Evolutionary conservation across 148 eudicot genomes (phyloP).

Genomic region (Cornus suecica): DNA sequence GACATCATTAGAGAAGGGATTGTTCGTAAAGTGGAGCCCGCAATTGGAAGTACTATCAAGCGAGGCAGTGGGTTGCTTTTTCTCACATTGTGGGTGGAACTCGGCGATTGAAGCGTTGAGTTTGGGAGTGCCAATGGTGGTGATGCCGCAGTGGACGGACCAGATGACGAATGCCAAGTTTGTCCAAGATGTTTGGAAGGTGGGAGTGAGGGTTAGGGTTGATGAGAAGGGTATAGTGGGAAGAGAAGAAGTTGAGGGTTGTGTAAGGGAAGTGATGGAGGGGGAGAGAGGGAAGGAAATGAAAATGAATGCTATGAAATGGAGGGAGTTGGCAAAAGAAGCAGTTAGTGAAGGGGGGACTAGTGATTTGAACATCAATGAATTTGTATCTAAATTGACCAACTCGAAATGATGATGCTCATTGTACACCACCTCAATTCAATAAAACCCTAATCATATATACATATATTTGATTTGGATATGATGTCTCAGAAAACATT

Average conservation of each 20-base stretch:
- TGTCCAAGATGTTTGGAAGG: conserved; percentile 46
- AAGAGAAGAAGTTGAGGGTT: conserved; percentile 30
- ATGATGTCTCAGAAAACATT: too few species aligned
- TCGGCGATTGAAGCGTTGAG: conserved; percentile 34
- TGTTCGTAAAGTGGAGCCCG: conserved; percentile 35
- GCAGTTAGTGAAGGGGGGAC: conserved; percentile 42
- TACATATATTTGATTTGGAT: too few species aligned
- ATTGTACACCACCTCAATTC: neutral
- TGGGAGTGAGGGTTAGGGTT: conserved; percentile 41
- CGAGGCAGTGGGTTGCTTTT: conserved; percentile 37
- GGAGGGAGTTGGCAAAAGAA: conserved; percentile 37
- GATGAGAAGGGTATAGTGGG: conserved; percentile 35
- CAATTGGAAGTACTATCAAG: conserved; percentile 38
- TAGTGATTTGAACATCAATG: conserved; percentile 34
- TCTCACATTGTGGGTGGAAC: conserved; percentile 52
- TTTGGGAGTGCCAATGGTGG: conserved; percentile 44
- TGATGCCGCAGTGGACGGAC: conserved; percentile 55
- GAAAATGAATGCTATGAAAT: conserved; percentile 27
- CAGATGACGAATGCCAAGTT: conserved; percentile 47
- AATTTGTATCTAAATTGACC: conserved; percentile 30
- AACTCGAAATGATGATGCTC: neutral
- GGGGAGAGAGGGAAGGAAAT: conserved; percentile 31
- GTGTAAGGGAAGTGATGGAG: conserved; percentile 41
- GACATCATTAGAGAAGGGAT: conserved; percentile 15
- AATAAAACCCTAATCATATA: neutral